Percentiles rank a stretch among this genome's conserved stretches.
Evolutionary conservation across 2,329 filamentous ascomycete genomes (phyloP).

Genomic region (Cryphonectria naterciae): DNA sequence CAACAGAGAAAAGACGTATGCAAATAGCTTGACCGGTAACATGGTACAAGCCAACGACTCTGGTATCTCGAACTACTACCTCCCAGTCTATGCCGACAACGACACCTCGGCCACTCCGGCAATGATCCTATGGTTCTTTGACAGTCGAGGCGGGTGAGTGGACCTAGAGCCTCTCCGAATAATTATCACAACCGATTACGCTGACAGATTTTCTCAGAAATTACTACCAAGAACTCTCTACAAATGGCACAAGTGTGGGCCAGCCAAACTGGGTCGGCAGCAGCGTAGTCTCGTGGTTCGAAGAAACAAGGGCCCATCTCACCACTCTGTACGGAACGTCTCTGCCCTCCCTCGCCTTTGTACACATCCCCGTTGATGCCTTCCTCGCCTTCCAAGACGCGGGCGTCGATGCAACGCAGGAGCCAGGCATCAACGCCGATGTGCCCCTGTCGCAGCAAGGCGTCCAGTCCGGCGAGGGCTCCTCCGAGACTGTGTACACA

Average conservation of each 20-base stretch:
- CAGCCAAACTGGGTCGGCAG: conserved; percentile 49
- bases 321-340: conserved; percentile 33
- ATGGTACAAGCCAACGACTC: conserved; percentile 11
- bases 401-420: conserved; percentile 42
- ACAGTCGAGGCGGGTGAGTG: conserved; percentile 50
- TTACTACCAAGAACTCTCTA: conserved; percentile 39
- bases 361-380: conserved; percentile 50
- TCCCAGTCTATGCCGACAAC: conserved; percentile 16
- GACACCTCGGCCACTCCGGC: conserved; percentile 27
- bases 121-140: conserved; percentile 65
- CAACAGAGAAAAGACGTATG: conserved; percentile 22
- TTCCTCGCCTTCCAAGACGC: conserved; percentile 35
- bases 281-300: conserved; percentile 51
- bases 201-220: conserved; percentile 32
- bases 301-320: conserved; percentile 40
- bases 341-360: conserved; percentile 53
- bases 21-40: conserved; percentile 21
- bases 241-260: conserved; percentile 29
- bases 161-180: fast-evolving
- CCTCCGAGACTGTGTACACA: conserved; percentile 42
- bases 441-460: conserved; percentile 46
- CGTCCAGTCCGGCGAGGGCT: conserved; percentile 48
- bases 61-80: conserved; percentile 24
- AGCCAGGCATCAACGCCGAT: conserved; percentile 54
- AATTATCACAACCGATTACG: no score